Percentiles rank a stretch among this genome's conserved stretches.
phyloP scores from a whole-genome alignment of 2,329 filamentous ascomycete species.

The Ascosphaera aggregata region DNA sequence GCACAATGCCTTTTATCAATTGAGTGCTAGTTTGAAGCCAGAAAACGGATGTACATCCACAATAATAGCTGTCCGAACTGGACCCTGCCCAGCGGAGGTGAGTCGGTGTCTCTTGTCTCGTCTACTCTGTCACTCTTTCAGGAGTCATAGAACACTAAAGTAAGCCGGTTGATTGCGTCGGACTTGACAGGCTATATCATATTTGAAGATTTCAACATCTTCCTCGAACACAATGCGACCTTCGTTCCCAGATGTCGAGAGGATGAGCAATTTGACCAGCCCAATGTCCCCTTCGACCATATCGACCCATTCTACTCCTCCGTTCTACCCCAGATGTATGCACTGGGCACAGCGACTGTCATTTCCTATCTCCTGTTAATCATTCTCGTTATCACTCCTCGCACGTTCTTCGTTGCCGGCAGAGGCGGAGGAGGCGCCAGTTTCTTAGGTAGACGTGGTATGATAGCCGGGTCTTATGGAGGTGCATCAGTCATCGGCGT shows the following conservation, averaged over 20 bases:
- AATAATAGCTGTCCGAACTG: slow-evolving; percentile 1
- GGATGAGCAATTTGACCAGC: slow-evolving; percentile 3
- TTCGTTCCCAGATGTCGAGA: slow-evolving; percentile 27
- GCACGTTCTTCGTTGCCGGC: slow-evolving; percentile 74
- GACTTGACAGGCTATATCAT: too few relatives aligned
- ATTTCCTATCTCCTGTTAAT: slow-evolving; percentile 82
- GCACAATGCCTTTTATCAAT: not conserved
- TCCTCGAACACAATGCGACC: slow-evolving; percentile 24
- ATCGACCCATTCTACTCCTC: slow-evolving; percentile 84
- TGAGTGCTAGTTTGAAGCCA: not conserved
- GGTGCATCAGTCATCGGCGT: slow-evolving; percentile 53
- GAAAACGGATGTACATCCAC: not conserved
- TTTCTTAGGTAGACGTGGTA: slow-evolving; percentile 56
- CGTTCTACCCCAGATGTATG: slow-evolving; percentile 79
- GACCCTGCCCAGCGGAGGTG: not conserved
- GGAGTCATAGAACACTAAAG: not conserved
- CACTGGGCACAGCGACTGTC: slow-evolving; percentile 73
- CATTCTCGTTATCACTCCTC: slow-evolving; percentile 84
- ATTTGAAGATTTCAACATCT: slow-evolving; percentile 19
- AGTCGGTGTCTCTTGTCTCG: too few relatives aligned
- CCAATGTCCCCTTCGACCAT: slow-evolving; percentile 33
- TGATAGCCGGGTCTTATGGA: slow-evolving; percentile 57
- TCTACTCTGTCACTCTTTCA: not conserved
- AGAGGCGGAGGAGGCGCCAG: slow-evolving; percentile 35
- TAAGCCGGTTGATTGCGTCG: too few relatives aligned